phyloP scores from a whole-genome alignment of 148 eudicot species.

The Rhododendron vialii region DNA sequence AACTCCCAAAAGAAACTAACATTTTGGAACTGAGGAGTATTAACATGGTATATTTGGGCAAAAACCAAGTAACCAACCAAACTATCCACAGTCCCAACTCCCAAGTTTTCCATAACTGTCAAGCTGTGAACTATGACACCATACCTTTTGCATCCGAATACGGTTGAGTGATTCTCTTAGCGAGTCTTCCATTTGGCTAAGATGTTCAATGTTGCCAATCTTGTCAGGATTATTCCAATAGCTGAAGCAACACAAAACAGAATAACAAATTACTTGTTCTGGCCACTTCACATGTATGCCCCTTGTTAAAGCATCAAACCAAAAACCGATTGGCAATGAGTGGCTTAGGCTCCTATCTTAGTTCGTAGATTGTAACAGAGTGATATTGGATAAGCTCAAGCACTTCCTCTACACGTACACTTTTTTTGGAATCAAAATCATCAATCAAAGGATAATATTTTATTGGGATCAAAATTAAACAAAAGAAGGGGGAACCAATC shows the following conservation, averaged over 20 bases:
- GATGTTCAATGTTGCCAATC: constrained; percentile 68
- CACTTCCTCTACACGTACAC: not conserved
- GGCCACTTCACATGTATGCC: not conserved
- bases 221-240: constrained; percentile 86
- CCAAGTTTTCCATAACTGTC: not conserved
- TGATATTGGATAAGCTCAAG: not conserved
- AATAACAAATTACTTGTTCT: not conserved
- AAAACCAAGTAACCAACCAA: not conserved
- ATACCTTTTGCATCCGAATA: constrained; percentile 73
- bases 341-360: not conserved
- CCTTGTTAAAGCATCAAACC: not conserved
- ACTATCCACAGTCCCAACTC: not conserved
- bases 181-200: constrained; percentile 82
- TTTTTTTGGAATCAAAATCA: not conserved
- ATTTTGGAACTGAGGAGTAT: not conserved
- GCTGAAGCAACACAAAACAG: constrained; percentile 33
- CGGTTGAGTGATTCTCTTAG: constrained; percentile 60
- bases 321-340: not conserved
- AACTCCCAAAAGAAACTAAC: not conserved
- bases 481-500: not conserved
- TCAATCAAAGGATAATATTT: not conserved
- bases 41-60: not conserved
- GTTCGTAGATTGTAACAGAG: not conserved
- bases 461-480: not conserved
- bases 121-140: not conserved